Base-by-base conservation (phyloP, 2,329 filamentous ascomycete species). In the Cladosporium sp. region DNA sequence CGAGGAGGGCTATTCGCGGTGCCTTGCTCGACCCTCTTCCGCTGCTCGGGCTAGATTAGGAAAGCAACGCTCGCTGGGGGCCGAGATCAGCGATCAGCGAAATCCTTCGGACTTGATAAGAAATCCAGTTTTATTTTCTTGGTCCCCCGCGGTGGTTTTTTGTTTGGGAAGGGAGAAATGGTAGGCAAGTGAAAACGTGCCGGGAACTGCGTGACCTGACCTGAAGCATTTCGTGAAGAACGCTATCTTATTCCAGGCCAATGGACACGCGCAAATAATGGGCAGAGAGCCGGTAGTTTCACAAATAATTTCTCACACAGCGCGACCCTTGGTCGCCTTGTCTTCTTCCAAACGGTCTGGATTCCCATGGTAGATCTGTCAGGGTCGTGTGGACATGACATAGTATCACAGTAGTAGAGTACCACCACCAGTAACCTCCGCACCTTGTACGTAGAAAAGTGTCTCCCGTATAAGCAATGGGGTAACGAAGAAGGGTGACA, bases 61-160 rank as follows among this genome's bases (percentile, higher is more conserved):
- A 47, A 47, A 5, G 41, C n/a, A 11, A 47, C 41, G 41, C 41
- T 47, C 41, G 2, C 41, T 24, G n/a, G 8, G 41, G 41, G 41
- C 41, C 41, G 41, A 47, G 41, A 47, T 47, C 41, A 44, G 34
- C 34, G 34, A 14, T 41, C 36, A 44, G n/a, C 41, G n/a, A 47
- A 47, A 47, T 47, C 41, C 41, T 47, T 47, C 41, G n/a, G 41
- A 47, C n/a, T 47, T n/a, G 41, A 47, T 47, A 47, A 47, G n/a
- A 47, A 47, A 47, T 47, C 41, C 41, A 47, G n/a, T 47, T 47
- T 47, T 47, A 47, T 47, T 47, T 44, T 47, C 41, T 21, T 47
- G 41, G 41, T 47, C 8, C 41, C 3, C n/a, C 41, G 38, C 38
- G 38, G 38, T 47, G 10, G 21, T 21, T 7, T 3, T 47, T 15